Evolutionary conservation across 1,139 yeast species (phyloP), one percentile per base, ranked within the genome.

Genomic region (Williopsis jadinii): DNA sequence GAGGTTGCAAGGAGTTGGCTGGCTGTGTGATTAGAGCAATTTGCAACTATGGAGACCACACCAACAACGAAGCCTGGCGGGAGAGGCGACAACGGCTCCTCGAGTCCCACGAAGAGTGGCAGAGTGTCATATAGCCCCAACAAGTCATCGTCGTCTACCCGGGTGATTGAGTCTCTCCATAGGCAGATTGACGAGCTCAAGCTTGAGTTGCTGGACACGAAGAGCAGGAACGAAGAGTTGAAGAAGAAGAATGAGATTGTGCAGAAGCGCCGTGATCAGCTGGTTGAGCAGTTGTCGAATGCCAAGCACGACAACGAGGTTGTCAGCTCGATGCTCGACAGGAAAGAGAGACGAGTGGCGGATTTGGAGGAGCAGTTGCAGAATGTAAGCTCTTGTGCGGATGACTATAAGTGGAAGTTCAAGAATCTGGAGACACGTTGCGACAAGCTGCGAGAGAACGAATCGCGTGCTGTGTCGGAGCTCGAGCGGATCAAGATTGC

Each of bases 221-320:
- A 75, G 54, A 62, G 68, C 15, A 73, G 71, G 44, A 69, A 69
- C 49, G 71, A 66, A 9, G 67, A 66, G 30, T 60, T 71, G 35
- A 70, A 70, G 48, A 75, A 74, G 55, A 78, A 78, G 51, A 64
- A 69, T 49, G 67, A 70, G 28, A 60, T 71, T 15, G 60, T 70
- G 27, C 61, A 70, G 40, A 67, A 70, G 43, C 72, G 76, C 54
- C 77, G 80, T 47, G 81, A 79, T 37, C 73, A 75, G 44, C 67
- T 77, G 45, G 70, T 78, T 35, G 90, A 83, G 54, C 85, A 77
- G 55, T 62, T 80, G 49, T 80, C 85, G 34, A 81, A 80, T 51
- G 68, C 81, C 29, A 81, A 80, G 58, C 86, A 80, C 55, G 86
- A 82, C 52, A 78, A 77, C 52, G 85, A 81, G 52, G 79, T 80